Evolutionary conservation across 2,329 filamentous ascomycete species (phyloP), one percentile per base, ranked within the genome.

Genomic region (Talaromyces sp.): DNA sequence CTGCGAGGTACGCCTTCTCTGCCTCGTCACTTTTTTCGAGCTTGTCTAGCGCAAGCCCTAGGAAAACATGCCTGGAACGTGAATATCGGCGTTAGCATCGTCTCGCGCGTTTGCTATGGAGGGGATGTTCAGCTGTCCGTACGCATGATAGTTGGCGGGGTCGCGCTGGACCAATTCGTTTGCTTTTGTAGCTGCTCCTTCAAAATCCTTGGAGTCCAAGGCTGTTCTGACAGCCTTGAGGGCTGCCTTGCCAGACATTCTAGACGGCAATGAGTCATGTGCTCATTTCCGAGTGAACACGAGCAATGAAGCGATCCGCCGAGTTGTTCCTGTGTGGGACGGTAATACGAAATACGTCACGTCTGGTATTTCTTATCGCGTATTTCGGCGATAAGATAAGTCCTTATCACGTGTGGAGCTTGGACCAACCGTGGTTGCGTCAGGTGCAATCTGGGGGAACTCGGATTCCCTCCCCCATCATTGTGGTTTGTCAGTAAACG

Each of bases 21-120:
- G 95, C 88, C 47, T 91, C 88, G 7, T 89, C 86, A 8, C 83
- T 77, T 63, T 87, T 84, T 63, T 86, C 85, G 64, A 89, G 84
- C 73, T 92, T 95, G 74, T 96, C 92, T 53, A 89, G 81, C 1
- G 91, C 90, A 73, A 96, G 91, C 1, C 91, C 95, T 19, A 96
- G 80, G 71, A 97, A 96, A n/a, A 98, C 83, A 66, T 91, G 85
- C 28, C 89, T 91, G 63, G 19, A 44, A 22, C 19, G 17, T 22
- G 55, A 33, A n/a, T 22, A 47, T 52, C 52, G 36, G 57, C 30
- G 3, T 63, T 63, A 65, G 69, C 62, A 19, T 60, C 28, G 15
- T 22, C 13, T 56, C 17, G 15, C 7, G 28, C 17, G 44, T 17
- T 53, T 32, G 30, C 17, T 25, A 22, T 19, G 55, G 57, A 57